Evolutionary conservation across 2,329 filamentous ascomycete species (phyloP).

Genomic region (Diaporthe eres): DNA sequence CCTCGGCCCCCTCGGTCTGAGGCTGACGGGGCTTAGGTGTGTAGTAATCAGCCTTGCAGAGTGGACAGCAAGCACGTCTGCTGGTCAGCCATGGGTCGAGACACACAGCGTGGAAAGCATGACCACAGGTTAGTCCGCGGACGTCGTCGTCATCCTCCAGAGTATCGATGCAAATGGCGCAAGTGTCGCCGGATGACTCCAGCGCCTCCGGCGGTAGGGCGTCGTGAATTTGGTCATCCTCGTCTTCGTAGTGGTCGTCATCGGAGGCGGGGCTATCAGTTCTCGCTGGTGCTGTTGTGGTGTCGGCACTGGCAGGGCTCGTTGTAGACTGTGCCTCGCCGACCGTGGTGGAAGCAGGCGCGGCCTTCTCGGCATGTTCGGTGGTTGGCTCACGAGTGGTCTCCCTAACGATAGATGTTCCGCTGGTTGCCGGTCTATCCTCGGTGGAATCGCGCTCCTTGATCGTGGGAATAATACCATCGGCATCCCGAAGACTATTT

Average conservation of each 20-base stretch:
- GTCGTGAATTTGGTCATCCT: constrained; percentile 86
- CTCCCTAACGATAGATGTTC: constrained; percentile 49
- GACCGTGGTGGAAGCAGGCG: neutral
- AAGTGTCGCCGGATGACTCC: constrained; percentile 88
- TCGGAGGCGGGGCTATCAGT: constrained; percentile 38
- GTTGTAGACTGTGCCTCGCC: constrained; percentile 19
- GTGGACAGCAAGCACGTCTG: constrained; percentile 92
- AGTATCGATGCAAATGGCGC: constrained; percentile 95
- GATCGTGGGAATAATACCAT: constrained; percentile 65
- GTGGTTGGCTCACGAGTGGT: constrained; percentile 39
- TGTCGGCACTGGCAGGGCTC: constrained; percentile 42
- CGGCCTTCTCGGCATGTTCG: constrained; percentile 39
- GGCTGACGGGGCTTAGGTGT: constrained; percentile 86
- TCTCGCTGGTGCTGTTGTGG: constrained; percentile 39
- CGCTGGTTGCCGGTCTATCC: constrained; percentile 52
- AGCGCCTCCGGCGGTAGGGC: constrained; percentile 86
- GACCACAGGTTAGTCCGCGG: constrained; percentile 93
- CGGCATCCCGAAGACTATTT: constrained; percentile 78
- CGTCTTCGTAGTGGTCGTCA: constrained; percentile 73
- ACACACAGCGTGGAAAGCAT: constrained; percentile 96
- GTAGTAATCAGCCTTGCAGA: constrained; percentile 99
- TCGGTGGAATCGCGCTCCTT: constrained; percentile 63
- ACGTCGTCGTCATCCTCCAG: constrained; percentile 97
- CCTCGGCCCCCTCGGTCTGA: constrained; percentile 57
- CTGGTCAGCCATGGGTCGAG: constrained; percentile 97